These are phyloP conservation scores for Phytophthora capsici DNA, from an alignment of 352 stramenopile species.

Conservation along the genomic window DNA sequence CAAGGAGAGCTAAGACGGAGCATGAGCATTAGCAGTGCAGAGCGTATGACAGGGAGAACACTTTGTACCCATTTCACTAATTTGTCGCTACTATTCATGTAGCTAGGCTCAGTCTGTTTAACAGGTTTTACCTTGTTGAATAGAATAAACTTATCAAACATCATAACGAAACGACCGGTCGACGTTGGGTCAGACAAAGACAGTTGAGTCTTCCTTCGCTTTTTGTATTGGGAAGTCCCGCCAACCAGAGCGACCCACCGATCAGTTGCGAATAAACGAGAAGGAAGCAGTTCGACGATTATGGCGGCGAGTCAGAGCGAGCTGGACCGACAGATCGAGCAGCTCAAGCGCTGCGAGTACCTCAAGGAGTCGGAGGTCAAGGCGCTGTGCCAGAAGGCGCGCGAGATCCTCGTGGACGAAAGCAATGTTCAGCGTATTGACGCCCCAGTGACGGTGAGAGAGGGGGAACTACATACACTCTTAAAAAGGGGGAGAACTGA, in stretches of 20 bases:
- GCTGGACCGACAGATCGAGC: slow-evolving; percentile 88
- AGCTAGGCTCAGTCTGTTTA: slow-evolving; percentile 6
- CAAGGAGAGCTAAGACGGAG: slow-evolving; percentile 9
- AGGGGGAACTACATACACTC: neutral
- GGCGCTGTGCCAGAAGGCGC: slow-evolving; percentile 96
- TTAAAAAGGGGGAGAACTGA: slow-evolving; percentile 14
- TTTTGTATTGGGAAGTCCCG: slow-evolving; percentile 16
- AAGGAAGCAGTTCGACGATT: neutral
- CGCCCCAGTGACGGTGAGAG: slow-evolving; percentile 96
- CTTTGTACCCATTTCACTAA: slow-evolving; percentile 18
- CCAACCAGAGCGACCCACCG: slow-evolving; percentile 4
- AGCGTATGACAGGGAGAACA: slow-evolving; percentile 4
- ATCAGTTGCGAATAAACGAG: slow-evolving; percentile 41
- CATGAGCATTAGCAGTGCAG: neutral
- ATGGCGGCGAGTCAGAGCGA: slow-evolving; percentile 88
- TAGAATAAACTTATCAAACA: neutral
- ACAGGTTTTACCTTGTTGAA: slow-evolving; percentile 13
- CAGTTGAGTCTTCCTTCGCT: slow-evolving; percentile 2
- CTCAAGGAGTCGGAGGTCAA: slow-evolving; percentile 99
- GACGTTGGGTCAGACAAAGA: slow-evolving; percentile 25
- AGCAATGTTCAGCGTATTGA: slow-evolving; percentile 99
- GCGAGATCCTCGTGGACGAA: slow-evolving; percentile 99
- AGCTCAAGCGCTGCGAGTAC: slow-evolving; percentile 97
- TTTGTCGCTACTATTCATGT: neutral
- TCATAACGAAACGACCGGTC: slow-evolving; percentile 31